These are phyloP conservation scores for Musa acuminata DNA, from an alignment of 176 grass and related monocot species.

Conservation along the genomic window DNA sequence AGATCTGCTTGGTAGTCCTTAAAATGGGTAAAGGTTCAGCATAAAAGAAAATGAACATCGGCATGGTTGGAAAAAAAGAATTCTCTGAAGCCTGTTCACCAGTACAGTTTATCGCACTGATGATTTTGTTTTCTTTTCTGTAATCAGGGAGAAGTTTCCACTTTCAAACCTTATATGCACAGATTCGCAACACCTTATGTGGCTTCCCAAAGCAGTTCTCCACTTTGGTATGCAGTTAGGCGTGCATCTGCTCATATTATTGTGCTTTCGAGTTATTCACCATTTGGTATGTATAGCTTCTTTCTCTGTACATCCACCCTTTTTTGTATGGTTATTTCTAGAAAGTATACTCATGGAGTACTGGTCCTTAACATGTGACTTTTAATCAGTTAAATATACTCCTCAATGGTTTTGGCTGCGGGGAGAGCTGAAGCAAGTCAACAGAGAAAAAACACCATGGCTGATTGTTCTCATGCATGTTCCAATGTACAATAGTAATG, in stretches of 20 bases:
- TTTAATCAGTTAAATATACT: slow-evolving; percentile 72
- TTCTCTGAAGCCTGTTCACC: too few species aligned
- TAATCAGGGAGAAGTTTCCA: slow-evolving; percentile 59
- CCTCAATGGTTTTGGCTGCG: slow-evolving; percentile 75
- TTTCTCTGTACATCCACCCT: background rate
- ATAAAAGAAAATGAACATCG: too few species aligned
- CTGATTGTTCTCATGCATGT: slow-evolving; percentile 92
- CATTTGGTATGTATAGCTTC: slow-evolving; percentile 55
- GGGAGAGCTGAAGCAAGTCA: slow-evolving; percentile 54
- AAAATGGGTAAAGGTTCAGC: too few species aligned
- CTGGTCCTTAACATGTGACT: background rate
- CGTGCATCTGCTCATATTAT: slow-evolving; percentile 93
- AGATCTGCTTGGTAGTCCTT: slow-evolving; percentile 31
- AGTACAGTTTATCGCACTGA: background rate
- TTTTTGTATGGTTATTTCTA: background rate
- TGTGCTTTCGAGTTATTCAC: slow-evolving; percentile 95
- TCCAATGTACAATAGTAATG: slow-evolving; percentile 81
- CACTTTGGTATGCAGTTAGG: slow-evolving; percentile 90
- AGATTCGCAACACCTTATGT: slow-evolving; percentile 61
- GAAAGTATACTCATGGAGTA: background rate
- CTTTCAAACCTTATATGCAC: slow-evolving; percentile 74
- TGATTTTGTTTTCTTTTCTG: slow-evolving; percentile 13
- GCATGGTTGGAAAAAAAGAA: too few species aligned
- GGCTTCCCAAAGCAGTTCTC: slow-evolving; percentile 86
- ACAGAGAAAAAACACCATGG: slow-evolving; percentile 96